Evolutionary conservation across 495 filamentous ascomycete species (phyloP), one percentile per base, ranked within the genome.

Genomic region (Penicillium ochrochloron): DNA sequence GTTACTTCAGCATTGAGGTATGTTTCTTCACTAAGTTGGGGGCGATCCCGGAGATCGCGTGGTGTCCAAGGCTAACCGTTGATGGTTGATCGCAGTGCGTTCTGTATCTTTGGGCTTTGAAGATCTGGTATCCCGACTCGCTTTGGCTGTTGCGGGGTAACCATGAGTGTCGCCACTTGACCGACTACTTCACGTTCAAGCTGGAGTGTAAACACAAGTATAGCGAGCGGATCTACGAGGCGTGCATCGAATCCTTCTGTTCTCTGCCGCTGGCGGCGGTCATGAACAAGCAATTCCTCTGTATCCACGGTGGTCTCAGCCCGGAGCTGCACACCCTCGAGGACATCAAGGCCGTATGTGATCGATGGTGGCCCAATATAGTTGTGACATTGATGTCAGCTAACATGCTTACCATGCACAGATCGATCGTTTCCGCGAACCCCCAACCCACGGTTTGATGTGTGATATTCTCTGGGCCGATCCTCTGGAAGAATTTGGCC

Each of bases 221-320:
- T 78, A 96, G 92, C 54, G 95, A 97, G 79, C 85, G 85, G 67
- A 88, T 99, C 63, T 99, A 99, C 75, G 95, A 99, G 76, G 95
- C 95, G 41, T 97, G 95, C 79, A 94, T 97, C 87, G 93, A 97
- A 63, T 94, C 95, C 34, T 99, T 99, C 85, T 99, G 95, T 75
- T 83, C 90, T 68, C 83, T 99, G 68, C 95, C 95, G 53, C 83
- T 99, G 75, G 95, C 95, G 64, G 95, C 95, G 19, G 88, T 99
- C 62, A 99, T 99, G 95, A 99, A 99, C 85, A 99, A 98, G 83
- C 95, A 99, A 69, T 99, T 99, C 77, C 81, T 99, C 70, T 99
- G 95, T 78, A 99, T 99, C 66, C 95, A 99, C 74, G 95, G 95
- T 66, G 95, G 95, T 55, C 82, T 99, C 66, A 97, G 93, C 71